Evolutionary conservation across 192 early-diverging fungal species (phyloP).

Genomic region (Dissophora globulifera): DNA sequence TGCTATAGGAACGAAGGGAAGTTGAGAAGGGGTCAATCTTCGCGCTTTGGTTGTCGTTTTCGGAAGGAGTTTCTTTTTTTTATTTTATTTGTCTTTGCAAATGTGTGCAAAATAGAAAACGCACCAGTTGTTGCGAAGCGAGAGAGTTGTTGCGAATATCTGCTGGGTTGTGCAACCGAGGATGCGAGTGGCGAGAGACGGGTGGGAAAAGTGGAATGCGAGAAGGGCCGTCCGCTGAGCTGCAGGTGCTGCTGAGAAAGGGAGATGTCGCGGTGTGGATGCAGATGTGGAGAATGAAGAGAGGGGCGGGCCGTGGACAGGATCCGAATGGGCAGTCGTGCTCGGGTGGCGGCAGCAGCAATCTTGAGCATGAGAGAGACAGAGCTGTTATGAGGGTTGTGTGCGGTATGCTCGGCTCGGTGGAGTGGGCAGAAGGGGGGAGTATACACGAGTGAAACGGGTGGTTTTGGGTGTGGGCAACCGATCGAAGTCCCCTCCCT

Average conservation of each 20-base stretch:
- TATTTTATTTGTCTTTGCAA: too few species aligned
- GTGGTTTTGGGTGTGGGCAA: too few species aligned
- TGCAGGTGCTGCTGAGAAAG: neutral
- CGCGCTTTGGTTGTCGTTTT: too few species aligned
- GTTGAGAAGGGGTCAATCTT: neutral
- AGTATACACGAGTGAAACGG: too few species aligned
- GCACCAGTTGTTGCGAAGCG: constrained; percentile 21
- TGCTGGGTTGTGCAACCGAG: neutral
- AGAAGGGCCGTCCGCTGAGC: neutral
- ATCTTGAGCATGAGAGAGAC: constrained; percentile 8
- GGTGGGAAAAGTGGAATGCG: neutral
- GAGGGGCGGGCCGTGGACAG: neutral
- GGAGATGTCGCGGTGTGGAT: neutral
- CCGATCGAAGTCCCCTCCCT: too few species aligned
- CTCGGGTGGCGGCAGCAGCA: constrained; percentile 12
- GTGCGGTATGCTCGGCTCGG: too few species aligned
- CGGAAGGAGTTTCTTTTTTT: too few species aligned
- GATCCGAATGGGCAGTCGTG: constrained; percentile 4
- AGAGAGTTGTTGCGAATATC: constrained; percentile 1
- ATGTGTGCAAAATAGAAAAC: too few species aligned
- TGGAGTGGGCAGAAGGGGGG: too few species aligned
- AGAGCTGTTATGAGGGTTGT: too few species aligned
- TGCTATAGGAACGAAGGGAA: neutral
- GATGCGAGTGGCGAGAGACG: neutral
- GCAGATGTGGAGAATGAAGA: neutral